Base-by-base conservation (phyloP, 106 monocot genomes). In the Phalaenopsis equestris region DNA sequence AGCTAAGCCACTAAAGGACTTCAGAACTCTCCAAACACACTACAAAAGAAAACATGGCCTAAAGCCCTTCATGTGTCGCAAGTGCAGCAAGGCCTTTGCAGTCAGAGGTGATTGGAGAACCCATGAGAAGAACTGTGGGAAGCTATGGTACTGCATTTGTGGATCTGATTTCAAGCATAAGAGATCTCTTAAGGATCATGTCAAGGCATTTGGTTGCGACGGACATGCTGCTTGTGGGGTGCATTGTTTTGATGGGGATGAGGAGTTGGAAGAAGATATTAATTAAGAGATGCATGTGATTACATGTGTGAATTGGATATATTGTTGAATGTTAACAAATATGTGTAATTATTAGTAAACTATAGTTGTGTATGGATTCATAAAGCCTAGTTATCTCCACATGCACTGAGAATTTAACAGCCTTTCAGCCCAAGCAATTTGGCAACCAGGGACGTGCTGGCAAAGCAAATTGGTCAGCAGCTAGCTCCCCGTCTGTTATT, bases 141-240 rank as follows among this genome's bases (percentile, higher is more conserved):
- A 86, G 80, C 84, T 88, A 18, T 88, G 90, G 90, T 91, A 84
- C 77, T 91, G 90, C 67, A 75, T 78, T 46, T 90, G 90, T 24
- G 90, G 90, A 2, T 90, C 90, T 5, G 90, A 90, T 42, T 90
- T 90, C 80, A 90, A 90, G 88, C 90, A 90, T 78, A 90, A 90
- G 86, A 82, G 90, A 36, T 86, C 86, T 1, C 82, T 90, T 11
- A 90, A 90, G 84, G 90, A 90, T 57, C 90, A 90, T 39, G 81
- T 88, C 42, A 81, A 81, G 56, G 86, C 90, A 5, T 90, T 90
- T 9, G 90, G 90, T n/a, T 78, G 79, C 14, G 52, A 52, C 36
- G 90, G 88, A 1, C 90, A 90, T 24, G 81, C 79, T 5, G 88
- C 90, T 1, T 85, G 78, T 37, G 90, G 87, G 41, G 84, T 85